Percentiles rank a stretch among this genome's conserved stretches.
These are phyloP conservation scores for Alternaria sp. DNA, from an alignment of 2,329 filamentous ascomycete species.

Conservation along the genomic window DNA sequence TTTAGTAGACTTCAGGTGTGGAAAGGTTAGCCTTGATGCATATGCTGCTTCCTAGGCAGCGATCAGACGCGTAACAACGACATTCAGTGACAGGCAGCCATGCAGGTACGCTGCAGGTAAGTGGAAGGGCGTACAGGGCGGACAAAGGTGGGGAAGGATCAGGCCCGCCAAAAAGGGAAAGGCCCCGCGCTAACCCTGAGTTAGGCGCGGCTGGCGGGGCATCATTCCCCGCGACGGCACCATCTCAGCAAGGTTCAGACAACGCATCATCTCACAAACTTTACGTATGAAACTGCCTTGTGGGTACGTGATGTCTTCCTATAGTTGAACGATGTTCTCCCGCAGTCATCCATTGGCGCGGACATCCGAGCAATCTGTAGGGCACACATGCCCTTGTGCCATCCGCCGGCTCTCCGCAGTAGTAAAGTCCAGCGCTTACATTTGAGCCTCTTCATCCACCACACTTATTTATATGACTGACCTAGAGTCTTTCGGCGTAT, in stretches of 20 bases:
- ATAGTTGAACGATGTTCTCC: neutral
- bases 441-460: neutral
- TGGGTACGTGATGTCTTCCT: neutral
- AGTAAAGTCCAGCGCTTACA: conserved; percentile 9
- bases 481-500: neutral
- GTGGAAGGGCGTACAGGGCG: neutral
- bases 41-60: conserved; percentile 8
- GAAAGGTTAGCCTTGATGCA: neutral
- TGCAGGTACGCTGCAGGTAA: neutral
- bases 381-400: neutral
- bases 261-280: neutral
- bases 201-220: conserved; percentile 8
- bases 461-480: neutral
- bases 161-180: neutral
- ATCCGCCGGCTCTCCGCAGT: conserved; percentile 36
- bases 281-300: neutral
- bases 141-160: neutral
- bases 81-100: neutral
- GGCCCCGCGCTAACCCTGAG: conserved; percentile 20
- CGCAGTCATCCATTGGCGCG: neutral
- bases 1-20: neutral
- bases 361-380: neutral
- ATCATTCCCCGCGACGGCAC: neutral
- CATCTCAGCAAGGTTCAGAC: neutral
- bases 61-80: neutral